Conservation (phyloP, 441 rosid species). For the Gossypium trilobum region DNA sequence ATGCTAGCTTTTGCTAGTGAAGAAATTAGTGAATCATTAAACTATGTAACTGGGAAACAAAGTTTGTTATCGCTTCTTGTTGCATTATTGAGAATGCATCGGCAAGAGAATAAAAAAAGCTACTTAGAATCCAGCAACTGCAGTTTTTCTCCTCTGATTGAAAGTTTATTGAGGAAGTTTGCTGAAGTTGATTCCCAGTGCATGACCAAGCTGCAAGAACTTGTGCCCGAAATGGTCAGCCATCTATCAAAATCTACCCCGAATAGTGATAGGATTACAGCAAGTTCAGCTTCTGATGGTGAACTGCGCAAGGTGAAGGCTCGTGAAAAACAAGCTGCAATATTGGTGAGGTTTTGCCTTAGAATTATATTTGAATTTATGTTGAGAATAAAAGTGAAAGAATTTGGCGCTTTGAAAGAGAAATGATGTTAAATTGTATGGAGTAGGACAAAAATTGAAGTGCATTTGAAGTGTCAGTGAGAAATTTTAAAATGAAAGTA, state of each 20-base stretch:
- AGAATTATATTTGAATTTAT: background rate
- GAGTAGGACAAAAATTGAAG: background rate
- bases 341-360: conserved; percentile 53
- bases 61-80: conserved; percentile 89
- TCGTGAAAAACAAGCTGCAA: conserved; percentile 86
- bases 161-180: conserved; percentile 61
- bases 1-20: conserved; percentile 55
- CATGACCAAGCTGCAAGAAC: conserved; percentile 54
- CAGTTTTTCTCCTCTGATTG: conserved; percentile 66
- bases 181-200: conserved; percentile 63
- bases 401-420: background rate
- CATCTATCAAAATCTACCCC: conserved; percentile 30
- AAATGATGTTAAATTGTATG: background rate
- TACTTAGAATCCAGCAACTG: conserved; percentile 55
- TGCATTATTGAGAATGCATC: conserved; percentile 57
- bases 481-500: background rate
- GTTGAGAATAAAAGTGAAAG: background rate
- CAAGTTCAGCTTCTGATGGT: conserved; percentile 41
- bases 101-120: conserved; percentile 38
- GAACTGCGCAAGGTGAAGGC: conserved; percentile 87
- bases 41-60: conserved; percentile 41
- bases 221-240: conserved; percentile 69
- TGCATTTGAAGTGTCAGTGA: background rate
- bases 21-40: conserved; percentile 43
- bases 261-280: conserved; percentile 23